phyloP scores from a whole-genome alignment of 495 filamentous ascomycete species.

The Trichocladium antarcticum region DNA sequence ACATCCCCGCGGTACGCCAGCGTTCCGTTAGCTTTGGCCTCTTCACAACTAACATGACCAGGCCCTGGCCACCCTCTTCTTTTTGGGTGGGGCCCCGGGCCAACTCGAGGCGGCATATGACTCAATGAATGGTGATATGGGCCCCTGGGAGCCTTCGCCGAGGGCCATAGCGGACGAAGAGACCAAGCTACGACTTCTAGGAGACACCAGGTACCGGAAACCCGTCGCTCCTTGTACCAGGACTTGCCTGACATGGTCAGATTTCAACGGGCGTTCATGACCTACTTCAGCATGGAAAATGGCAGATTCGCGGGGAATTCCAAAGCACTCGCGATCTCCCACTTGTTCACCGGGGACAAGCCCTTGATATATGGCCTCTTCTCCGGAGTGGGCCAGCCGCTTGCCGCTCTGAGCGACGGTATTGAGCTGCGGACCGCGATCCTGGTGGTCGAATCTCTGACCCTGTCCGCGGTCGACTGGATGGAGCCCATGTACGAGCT shows the following conservation, averaged over 20 bases:
- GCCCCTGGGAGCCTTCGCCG: slow-evolving; percentile 19
- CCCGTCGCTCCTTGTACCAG: neutral
- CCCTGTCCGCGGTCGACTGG: slow-evolving; percentile 21
- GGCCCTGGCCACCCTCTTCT: slow-evolving; percentile 20
- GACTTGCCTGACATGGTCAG: slow-evolving; percentile 3
- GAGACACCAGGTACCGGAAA: slow-evolving; percentile 15
- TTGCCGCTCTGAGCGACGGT: slow-evolving; percentile 22
- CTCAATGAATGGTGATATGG: slow-evolving; percentile 5
- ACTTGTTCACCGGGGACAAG: slow-evolving; percentile 16
- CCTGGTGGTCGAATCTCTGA: slow-evolving; percentile 20
- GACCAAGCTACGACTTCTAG: slow-evolving; percentile 10
- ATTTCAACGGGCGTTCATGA: slow-evolving; percentile 25
- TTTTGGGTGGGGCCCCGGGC: slow-evolving; percentile 9
- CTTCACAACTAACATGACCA: slow-evolving; percentile 2
- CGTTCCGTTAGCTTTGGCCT: neutral
- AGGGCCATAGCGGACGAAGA: slow-evolving; percentile 14
- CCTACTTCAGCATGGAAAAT: slow-evolving; percentile 27
- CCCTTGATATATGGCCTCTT: slow-evolving; percentile 25
- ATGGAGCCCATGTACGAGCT: slow-evolving; percentile 15
- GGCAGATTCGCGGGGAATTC: slow-evolving; percentile 13
- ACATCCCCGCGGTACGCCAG: slow-evolving; percentile 16
- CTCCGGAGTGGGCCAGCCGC: slow-evolving; percentile 16
- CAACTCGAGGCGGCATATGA: slow-evolving; percentile 17
- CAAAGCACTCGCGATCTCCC: slow-evolving; percentile 14
- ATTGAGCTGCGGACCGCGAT: slow-evolving; percentile 20